Evolutionary conservation across 2,329 filamentous ascomycete species (phyloP), one percentile per base, ranked within the genome.

Genomic region (Aureobasidium sp.): DNA sequence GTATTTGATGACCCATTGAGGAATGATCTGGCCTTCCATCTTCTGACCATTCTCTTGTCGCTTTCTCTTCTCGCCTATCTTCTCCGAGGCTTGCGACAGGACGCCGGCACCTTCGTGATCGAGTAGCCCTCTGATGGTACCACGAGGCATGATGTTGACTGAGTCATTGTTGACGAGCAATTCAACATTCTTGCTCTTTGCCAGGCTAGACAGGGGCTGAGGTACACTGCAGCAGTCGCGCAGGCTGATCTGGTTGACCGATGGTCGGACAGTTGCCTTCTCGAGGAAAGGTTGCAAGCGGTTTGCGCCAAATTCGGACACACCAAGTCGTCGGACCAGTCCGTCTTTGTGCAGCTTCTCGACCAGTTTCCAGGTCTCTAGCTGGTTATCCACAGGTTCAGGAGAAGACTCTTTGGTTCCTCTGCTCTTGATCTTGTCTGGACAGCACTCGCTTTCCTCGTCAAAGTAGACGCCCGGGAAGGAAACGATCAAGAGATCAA

Each of bases 1-100:
- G 73, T 99, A 99, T 73, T 97, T 96, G 67, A 93, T 88, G 31
- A 97, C 94, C 93, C 94, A 99, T 72, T 93, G 87, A 31, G 94
- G 92, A 63, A 85, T 83, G 53, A 97, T 82, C 66, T 96, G 86
- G 5, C 91, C 92, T 67, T 83, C 81, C 62, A 96, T 78, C 0
- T 89, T 88, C 11, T 78, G 74, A 52, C 73, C 71, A 9, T 67
- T 77, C 69, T 71, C 75, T 58, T 71, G 71, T 65, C 65, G 73
- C 62, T 72, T 77, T 61, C 68, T 74, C 66, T 79, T 78, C 5
- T 78, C 75, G 0, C 70, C 74, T 27, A 62, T n/a, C 64, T 69
- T 70, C 15, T 72, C 72, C 25, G 79, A 75, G 8, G 81, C 78
- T n/a, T 84, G 84, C 5, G 87, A 87, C 63, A 97, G 78, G 11